Evolutionary conservation across 2,329 filamentous ascomycete genomes (phyloP).

Genomic region (Diaporthe ilicicola): DNA sequence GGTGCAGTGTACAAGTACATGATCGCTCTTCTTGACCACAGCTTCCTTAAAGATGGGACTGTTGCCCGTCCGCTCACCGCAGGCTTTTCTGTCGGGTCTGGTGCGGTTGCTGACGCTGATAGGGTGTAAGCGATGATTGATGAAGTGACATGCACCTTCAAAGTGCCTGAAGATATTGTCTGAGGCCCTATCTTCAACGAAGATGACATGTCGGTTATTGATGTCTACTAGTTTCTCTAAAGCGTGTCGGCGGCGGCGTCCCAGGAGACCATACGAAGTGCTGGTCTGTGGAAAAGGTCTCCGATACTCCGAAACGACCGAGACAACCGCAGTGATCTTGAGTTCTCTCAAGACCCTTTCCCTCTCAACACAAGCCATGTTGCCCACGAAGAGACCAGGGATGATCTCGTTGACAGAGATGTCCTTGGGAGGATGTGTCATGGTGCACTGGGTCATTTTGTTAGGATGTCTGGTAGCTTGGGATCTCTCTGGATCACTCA

Average conservation of each 20-base stretch:
- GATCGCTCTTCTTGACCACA: neutral
- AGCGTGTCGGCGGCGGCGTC: slow-evolving; percentile 7
- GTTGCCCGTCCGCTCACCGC: neutral
- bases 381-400: slow-evolving; percentile 35
- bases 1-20: slow-evolving; percentile 42
- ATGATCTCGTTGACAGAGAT: slow-evolving; percentile 33
- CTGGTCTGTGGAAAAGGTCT: neutral
- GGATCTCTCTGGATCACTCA: neutral
- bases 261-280: neutral
- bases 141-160: slow-evolving; percentile 36
- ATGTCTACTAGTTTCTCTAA: slow-evolving; percentile 25
- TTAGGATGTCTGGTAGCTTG: neutral
- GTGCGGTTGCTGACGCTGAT: too few relatives aligned
- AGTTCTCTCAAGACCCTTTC: slow-evolving; percentile 25
- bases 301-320: neutral
- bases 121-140: slow-evolving; percentile 28
- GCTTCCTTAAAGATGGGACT: too few relatives aligned
- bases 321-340: slow-evolving; percentile 37
- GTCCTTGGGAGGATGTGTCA: neutral
- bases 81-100: neutral
- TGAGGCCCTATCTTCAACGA: slow-evolving; percentile 3
- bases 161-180: slow-evolving; percentile 33
- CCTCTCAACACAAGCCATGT: slow-evolving; percentile 24
- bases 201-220: slow-evolving; percentile 32
- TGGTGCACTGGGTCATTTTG: neutral